Conservation (phyloP, 345 rosid genomes). For the Toxicodendron radicans region DNA sequence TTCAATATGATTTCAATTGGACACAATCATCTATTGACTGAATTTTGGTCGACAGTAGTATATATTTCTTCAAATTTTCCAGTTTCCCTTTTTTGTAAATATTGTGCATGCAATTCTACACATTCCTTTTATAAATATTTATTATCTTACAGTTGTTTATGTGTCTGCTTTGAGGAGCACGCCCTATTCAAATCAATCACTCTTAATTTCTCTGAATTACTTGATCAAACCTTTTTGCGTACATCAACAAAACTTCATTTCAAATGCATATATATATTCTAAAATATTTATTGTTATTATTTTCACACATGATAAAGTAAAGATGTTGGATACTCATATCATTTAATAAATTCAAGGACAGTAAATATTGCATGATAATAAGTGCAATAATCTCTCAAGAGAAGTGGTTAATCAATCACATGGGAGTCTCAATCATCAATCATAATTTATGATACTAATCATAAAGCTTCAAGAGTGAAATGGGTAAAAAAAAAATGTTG, state of each 20-base stretch:
- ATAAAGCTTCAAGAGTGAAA: conserved; percentile 11
- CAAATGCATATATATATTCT: too few relatives aligned
- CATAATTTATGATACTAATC: conserved; percentile 14
- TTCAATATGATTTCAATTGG: conserved; percentile 8
- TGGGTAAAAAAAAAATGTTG: conserved; percentile 10
- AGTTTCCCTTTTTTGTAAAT: background rate
- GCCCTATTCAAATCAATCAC: background rate
- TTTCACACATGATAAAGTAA: too few relatives aligned
- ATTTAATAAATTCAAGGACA: too few relatives aligned
- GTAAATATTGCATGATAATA: conserved; percentile 14
- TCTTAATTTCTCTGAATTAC: too few relatives aligned
- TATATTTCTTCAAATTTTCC: too few relatives aligned
- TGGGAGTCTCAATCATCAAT: background rate
- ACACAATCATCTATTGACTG: conserved; percentile 34
- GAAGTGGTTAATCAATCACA: background rate
- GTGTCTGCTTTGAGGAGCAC: background rate
- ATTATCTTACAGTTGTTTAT: background rate
- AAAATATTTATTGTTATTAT: too few relatives aligned
- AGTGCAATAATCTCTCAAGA: conserved; percentile 2
- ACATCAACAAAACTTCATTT: too few relatives aligned
- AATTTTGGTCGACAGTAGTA: conserved; percentile 15
- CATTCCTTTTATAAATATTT: background rate
- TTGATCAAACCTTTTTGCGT: too few relatives aligned
- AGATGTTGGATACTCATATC: too few relatives aligned
- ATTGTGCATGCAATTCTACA: background rate